Evolutionary conservation across 495 filamentous ascomycete genomes (phyloP).

Genomic region (Ascobolus immersus): DNA sequence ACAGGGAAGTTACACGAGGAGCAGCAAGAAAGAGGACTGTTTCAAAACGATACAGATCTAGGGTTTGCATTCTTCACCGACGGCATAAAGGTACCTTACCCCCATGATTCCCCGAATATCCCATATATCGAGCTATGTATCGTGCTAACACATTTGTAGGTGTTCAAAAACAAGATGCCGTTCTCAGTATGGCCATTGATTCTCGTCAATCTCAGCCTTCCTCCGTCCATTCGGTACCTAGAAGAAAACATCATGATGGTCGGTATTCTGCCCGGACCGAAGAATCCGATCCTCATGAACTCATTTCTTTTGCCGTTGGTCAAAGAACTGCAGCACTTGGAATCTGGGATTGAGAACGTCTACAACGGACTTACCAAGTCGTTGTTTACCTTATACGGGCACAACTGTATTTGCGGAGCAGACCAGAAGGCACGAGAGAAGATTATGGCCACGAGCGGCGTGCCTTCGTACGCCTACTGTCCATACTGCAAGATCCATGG

Average conservation of each 20-base stretch:
- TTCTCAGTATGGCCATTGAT: constrained; percentile 1
- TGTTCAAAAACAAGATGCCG: constrained; percentile 1
- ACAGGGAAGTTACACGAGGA: no score
- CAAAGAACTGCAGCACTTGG: constrained; percentile 2
- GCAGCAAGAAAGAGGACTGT: no score
- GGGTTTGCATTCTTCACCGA: constrained; percentile 1
- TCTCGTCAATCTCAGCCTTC: constrained; percentile 4
- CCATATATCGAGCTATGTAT: no score
- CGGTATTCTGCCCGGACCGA: constrained; percentile 3
- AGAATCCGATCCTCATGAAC: constrained; percentile 3
- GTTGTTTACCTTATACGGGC: background rate
- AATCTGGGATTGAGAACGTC: background rate
- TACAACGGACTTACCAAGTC: background rate
- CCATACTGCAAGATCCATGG: constrained; percentile 3
- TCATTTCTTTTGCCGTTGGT: constrained; percentile 5
- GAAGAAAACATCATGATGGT: background rate
- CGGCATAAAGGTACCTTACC: no score
- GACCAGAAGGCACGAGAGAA: constrained; percentile 4
- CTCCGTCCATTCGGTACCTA: background rate
- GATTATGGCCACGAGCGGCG: constrained; percentile 4
- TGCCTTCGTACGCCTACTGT: constrained; percentile 1
- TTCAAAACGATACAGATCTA: constrained; percentile 1
- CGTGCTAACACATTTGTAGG: no score
- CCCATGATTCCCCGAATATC: no score
- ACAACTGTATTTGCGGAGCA: constrained; percentile 3